Evolutionary conservation across 768 basidiomycete genomes (phyloP).

Genomic region (Dendrothele bispora): DNA sequence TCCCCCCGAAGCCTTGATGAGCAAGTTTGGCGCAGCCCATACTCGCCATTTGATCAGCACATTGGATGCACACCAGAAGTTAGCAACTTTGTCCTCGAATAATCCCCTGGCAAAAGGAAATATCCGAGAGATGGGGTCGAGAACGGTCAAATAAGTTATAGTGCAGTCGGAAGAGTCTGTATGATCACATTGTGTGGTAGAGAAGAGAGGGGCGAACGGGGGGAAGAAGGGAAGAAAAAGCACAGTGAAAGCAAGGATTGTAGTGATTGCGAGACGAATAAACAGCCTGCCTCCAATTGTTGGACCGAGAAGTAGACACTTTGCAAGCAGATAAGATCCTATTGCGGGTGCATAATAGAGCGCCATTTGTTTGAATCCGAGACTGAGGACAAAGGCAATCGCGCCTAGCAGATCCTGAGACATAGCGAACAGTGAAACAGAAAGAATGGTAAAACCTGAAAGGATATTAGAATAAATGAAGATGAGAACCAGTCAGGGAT

Average conservation of each 20-base stretch:
- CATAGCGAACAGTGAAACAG: slow-evolving; percentile 67
- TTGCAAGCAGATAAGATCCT: slow-evolving; percentile 87
- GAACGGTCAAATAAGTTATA: slow-evolving; percentile 35
- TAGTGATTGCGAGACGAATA: slow-evolving; percentile 62
- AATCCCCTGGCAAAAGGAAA: slow-evolving; percentile 91
- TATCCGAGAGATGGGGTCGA: slow-evolving; percentile 75
- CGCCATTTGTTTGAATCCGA: slow-evolving; percentile 96
- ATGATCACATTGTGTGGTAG: too few relatives aligned
- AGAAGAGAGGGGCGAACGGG: slow-evolving; percentile 43
- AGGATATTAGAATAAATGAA: too few relatives aligned
- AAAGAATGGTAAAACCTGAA: slow-evolving; percentile 65
- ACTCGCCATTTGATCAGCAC: slow-evolving; percentile 83
- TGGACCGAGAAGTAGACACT: slow-evolving; percentile 82
- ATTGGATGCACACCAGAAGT: slow-evolving; percentile 96
- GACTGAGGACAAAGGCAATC: slow-evolving; percentile 76
- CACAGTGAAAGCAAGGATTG: slow-evolving; percentile 59
- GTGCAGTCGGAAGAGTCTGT: not conserved
- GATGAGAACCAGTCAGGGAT: too few relatives aligned
- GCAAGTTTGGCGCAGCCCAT: slow-evolving; percentile 42
- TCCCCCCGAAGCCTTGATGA: slow-evolving; percentile 65
- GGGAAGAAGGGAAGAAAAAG: slow-evolving; percentile 83
- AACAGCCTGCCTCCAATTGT: slow-evolving; percentile 57
- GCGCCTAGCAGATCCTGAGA: slow-evolving; percentile 77
- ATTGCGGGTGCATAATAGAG: slow-evolving; percentile 92
- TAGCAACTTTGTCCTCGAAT: slow-evolving; percentile 96